Base-by-base conservation (phyloP, 805 yeast genomes). In the Ascoidea rubescens region DNA sequence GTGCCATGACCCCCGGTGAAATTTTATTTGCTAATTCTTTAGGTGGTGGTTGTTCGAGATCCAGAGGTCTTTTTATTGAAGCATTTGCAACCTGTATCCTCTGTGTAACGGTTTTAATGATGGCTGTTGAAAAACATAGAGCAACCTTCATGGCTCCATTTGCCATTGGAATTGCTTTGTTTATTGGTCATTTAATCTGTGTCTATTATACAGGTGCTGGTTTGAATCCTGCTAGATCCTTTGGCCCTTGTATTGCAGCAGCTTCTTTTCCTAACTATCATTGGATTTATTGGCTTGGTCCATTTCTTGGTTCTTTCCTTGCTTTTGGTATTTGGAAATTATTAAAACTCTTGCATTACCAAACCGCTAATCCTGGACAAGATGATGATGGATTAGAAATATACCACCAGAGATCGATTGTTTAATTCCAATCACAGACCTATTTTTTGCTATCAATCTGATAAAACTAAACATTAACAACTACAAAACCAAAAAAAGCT, bases 211-310 rank as follows among this genome's bases (percentile, higher is more conserved):
- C 95, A 50, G 96, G 96, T 65, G 95, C 95, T 45, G 96, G 96
- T 65, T 73, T 87, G 63, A 87, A 87, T 75, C 96, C 96, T 53
- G 96, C 96, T 48, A 80, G 96, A 74, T 72, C 87, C 42, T 77
- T 87, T 53, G 96, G 96, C 63, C 95, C 96, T 51, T 77, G 82
- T 64, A 71, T 87, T 55, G 95, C 89, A 54, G 76, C 77, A 52
- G 72, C 67, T 53, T 72, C 78, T 28, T 88, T 88, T 82, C 95
- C 96, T 43, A 65, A 62, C 62, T 87, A 87, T 71, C 88, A 81
- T 74, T 87, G 95, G 95, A 87, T 88, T 58, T 87, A 87, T 75
- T 87, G 95, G 93, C 79, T 87, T 53, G 96, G 96, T 52, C 96
- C 96, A 55, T 60, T 81, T 52, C 63, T 84, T 54, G 96, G 95